phyloP scores from a whole-genome alignment of 2,329 filamentous ascomycete genomes.

The Rosellinia necatrix region DNA sequence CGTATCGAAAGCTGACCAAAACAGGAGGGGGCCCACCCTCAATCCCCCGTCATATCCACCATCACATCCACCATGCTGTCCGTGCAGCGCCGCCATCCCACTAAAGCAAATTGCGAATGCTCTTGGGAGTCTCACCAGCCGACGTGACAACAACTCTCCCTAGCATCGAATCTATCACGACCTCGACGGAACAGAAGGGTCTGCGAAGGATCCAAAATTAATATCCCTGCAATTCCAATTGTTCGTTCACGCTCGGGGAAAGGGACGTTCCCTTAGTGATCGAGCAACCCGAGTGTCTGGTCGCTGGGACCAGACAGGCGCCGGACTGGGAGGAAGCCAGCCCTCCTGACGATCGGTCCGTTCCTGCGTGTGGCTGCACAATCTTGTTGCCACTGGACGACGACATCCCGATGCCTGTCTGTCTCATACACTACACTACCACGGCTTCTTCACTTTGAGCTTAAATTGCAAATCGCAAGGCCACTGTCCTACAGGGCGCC shows the following conservation, averaged over 20 bases:
- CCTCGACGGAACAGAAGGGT: constrained; percentile 12
- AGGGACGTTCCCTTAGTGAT: background rate
- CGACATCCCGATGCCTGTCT: constrained; percentile 3
- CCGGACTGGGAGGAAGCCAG: too few species aligned
- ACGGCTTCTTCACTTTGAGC: too few species aligned
- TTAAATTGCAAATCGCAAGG: background rate
- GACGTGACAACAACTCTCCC: background rate
- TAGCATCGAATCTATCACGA: background rate
- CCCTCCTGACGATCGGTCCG: constrained; percentile 28
- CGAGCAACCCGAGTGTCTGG: constrained; percentile 19
- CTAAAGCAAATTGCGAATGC: constrained; percentile 25
- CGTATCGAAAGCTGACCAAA: constrained; percentile 8
- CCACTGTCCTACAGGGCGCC: background rate
- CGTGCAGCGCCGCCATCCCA: constrained; percentile 5
- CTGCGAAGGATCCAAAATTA: constrained; percentile 17
- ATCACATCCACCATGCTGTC: too few species aligned
- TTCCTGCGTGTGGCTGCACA: constrained; percentile 28
- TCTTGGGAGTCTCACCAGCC: too few species aligned
- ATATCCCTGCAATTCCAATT: constrained; percentile 16
- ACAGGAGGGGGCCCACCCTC: background rate
- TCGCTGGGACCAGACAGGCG: constrained; percentile 15
- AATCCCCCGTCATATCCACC: too few species aligned
- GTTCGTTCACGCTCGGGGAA: background rate
- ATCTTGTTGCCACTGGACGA: constrained; percentile 14
- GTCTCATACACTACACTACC: too few species aligned